These are phyloP conservation scores for Lagerstroemia speciosa DNA, from an alignment of 345 rosid genomes.

Conservation along the genomic window DNA sequence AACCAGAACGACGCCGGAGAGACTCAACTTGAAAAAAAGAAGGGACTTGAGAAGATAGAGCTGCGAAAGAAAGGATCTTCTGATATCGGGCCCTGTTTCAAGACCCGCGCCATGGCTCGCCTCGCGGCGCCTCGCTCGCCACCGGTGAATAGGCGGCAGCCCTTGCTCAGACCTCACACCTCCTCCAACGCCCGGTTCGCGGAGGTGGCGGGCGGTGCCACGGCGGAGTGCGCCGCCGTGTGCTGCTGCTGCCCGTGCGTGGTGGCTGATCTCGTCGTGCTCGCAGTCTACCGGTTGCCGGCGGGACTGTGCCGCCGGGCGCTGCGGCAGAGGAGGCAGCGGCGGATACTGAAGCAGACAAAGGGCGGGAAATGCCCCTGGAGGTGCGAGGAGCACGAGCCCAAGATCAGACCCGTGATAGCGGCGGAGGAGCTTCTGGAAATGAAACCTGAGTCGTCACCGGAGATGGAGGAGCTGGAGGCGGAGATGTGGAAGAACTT, in stretches of 20 bases:
- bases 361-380: conserved; percentile 3
- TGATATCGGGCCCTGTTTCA: not conserved
- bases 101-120: not conserved
- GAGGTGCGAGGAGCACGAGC: conserved; percentile 9
- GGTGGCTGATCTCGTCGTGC: conserved; percentile 23
- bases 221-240: conserved; percentile 40
- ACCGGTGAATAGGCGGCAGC: conserved; percentile 6
- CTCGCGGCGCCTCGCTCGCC: not conserved
- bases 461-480: conserved; percentile 22
- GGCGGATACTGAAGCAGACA: conserved; percentile 22
- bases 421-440: conserved; percentile 9
- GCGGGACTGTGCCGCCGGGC: conserved; percentile 35
- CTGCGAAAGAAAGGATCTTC: not conserved
- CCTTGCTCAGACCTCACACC: not conserved
- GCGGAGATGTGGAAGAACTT: conserved; percentile 40
- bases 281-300: conserved; percentile 30
- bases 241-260: conserved; percentile 39
- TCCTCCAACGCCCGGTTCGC: conserved; percentile 12
- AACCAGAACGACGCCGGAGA: not conserved
- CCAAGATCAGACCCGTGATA: not conserved
- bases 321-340: conserved; percentile 17
- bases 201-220: conserved; percentile 31
- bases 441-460: conserved; percentile 2
- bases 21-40: not conserved
- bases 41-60: not conserved